Evolutionary conservation across 2,329 filamentous ascomycete species (phyloP).

Genomic region (Pseudocercospora fijiensis): DNA sequence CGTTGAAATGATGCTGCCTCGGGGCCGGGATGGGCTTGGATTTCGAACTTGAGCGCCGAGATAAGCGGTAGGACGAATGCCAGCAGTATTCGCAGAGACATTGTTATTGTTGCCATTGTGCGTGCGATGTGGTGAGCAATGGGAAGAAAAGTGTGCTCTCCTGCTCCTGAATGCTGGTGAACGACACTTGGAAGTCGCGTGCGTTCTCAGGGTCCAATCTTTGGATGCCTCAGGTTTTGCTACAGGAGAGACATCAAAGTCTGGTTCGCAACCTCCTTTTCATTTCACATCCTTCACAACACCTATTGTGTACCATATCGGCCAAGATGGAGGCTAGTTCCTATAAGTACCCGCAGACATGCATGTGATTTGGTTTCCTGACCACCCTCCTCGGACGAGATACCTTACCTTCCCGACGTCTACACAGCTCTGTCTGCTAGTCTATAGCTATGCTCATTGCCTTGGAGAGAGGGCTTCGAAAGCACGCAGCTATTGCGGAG

Average conservation of each 20-base stretch:
- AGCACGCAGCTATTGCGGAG: too few species aligned
- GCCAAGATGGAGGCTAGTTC: too few species aligned
- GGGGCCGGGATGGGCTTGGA: constrained; percentile 66
- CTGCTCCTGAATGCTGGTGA: background rate
- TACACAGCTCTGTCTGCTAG: too few species aligned
- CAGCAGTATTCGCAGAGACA: constrained; percentile 40
- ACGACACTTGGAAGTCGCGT: background rate
- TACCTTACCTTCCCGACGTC: too few species aligned
- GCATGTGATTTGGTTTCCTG: too few species aligned
- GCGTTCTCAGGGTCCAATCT: background rate
- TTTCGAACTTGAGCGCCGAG: constrained; percentile 87
- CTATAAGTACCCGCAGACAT: too few species aligned
- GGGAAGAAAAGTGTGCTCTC: background rate
- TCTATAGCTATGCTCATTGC: too few species aligned
- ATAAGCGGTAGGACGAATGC: constrained; percentile 44
- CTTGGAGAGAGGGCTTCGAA: too few species aligned
- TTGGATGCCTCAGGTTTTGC: background rate
- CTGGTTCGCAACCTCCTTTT: background rate
- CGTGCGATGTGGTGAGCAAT: background rate
- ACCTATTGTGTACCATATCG: background rate
- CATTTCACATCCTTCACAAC: background rate
- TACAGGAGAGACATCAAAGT: background rate
- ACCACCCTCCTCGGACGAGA: too few species aligned
- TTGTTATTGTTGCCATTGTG: constrained; percentile 20
- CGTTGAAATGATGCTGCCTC: constrained; percentile 68